phyloP scores from a whole-genome alignment of 2,329 filamentous ascomycete genomes.

The Corinectria fuckeliana region DNA sequence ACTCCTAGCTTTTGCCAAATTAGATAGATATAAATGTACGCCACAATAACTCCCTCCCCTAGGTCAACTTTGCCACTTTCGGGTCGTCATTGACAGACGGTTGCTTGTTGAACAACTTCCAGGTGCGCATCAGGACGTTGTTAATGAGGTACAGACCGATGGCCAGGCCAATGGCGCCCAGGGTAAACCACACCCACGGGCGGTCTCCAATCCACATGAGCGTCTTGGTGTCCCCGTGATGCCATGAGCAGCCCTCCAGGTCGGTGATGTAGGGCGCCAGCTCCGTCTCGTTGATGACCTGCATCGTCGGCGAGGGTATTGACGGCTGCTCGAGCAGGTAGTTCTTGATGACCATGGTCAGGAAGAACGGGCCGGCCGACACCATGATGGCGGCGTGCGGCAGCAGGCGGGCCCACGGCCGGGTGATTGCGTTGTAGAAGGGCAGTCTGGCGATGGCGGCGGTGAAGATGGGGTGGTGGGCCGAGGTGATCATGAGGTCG shows the following conservation, averaged over 20 bases:
- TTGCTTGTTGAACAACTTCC: too few species aligned
- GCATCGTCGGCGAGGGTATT: constrained; percentile 35
- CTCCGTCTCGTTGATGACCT: constrained; percentile 38
- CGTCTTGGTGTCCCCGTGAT: constrained; percentile 52
- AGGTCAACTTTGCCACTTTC: too few species aligned
- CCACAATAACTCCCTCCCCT: too few species aligned
- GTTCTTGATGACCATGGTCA: constrained; percentile 78
- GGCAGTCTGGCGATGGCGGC: constrained; percentile 72
- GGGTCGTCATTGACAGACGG: too few species aligned
- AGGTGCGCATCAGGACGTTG: too few species aligned
- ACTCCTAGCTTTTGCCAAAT: too few species aligned
- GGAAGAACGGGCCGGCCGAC: constrained; percentile 76
- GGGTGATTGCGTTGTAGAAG: constrained; percentile 60
- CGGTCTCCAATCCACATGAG: constrained; percentile 55
- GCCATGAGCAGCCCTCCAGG: constrained; percentile 51
- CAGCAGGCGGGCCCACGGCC: constrained; percentile 67
- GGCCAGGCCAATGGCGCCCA: constrained; percentile 36
- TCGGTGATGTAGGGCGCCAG: constrained; percentile 45
- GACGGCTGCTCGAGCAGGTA: constrained; percentile 63
- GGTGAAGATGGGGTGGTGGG: constrained; percentile 77
- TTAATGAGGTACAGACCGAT: constrained; percentile 29
- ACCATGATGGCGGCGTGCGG: constrained; percentile 82
- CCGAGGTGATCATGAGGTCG: constrained; percentile 77
- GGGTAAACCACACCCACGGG: constrained; percentile 42
- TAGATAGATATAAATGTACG: too few species aligned